phyloP scores from a whole-genome alignment of 2,329 filamentous ascomycete species.

The Ophiocordyceps camponoti-saundersi region DNA sequence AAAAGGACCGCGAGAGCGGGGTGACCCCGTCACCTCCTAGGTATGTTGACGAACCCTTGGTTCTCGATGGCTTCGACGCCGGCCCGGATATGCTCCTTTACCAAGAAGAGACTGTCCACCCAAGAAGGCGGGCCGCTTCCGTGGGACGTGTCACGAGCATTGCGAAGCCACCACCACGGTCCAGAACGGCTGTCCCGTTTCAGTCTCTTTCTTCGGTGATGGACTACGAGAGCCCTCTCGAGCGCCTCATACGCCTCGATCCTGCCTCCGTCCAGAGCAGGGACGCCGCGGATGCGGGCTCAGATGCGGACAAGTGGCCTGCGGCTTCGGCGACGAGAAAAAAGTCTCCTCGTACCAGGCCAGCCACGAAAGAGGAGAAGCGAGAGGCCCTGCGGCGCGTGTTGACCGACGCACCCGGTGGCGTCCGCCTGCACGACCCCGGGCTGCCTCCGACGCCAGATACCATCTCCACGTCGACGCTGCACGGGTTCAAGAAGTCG shows the following conservation, averaged over 20 bases:
- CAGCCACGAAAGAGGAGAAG: conserved; percentile 25
- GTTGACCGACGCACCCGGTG: conserved; percentile 25
- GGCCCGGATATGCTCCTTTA: background rate
- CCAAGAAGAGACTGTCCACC: background rate
- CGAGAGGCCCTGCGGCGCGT: conserved; percentile 29
- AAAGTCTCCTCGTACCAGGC: background rate
- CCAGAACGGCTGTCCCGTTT: conserved; percentile 17
- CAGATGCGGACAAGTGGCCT: background rate
- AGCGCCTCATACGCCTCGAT: conserved; percentile 29
- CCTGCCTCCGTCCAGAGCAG: conserved; percentile 8
- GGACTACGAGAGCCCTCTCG: conserved; percentile 20
- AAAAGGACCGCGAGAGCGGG: conserved; percentile 12
- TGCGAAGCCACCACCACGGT: conserved; percentile 4
- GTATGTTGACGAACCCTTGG: conserved; percentile 13
- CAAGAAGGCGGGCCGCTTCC: conserved; percentile 10
- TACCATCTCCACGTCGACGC: conserved; percentile 38
- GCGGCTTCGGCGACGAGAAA: conserved; percentile 7
- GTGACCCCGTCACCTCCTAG: conserved; percentile 8
- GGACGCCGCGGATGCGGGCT: conserved; percentile 7
- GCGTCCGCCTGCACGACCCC: conserved; percentile 23
- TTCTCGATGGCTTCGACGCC: conserved; percentile 11
- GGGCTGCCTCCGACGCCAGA: conserved; percentile 40
- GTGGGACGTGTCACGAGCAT: conserved; percentile 3
- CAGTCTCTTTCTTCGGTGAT: conserved; percentile 24
- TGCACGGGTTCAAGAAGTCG: conserved; percentile 32